Evolutionary conservation across 129 eudicot genomes (phyloP), one percentile per base, ranked within the genome.

Genomic region (Centrapalus pauciflorus): DNA sequence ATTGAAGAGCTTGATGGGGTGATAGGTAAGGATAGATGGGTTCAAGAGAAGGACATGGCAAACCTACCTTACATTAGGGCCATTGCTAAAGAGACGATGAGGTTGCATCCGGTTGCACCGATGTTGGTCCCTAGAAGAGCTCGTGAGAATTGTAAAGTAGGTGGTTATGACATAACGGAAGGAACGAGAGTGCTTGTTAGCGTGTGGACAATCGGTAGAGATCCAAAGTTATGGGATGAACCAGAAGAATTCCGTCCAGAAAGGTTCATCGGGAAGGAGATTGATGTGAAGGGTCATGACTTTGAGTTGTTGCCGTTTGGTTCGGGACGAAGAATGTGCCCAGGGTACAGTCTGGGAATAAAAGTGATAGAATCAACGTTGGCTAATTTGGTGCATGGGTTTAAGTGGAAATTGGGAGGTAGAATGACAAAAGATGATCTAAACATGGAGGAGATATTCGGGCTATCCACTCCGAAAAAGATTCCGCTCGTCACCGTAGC

Each of bases 381-480:
- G 78, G 89, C 85, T n/a, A 80, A 83, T 60, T 51, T 83, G 28
- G 33, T 83, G n/a, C 89, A 84, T 25, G 89, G 85, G 26, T 84
- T 77, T 43, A 27, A 45, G 7, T 84, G 85, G 89, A 84, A 74
- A 26, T 50, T 84, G 54, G 81, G 85, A 0, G 21, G 37, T 13
- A 24, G 63, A 10, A 60, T 77, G 75, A 78, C 55, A 5, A 37
- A 32, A 6, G 63, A 74, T 7, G 83, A 77, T n/a, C 16, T 84
- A 40, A 68, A 84, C 9, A 84, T 84, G 85, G 83, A 80, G 35
- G 89, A 84, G 63, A 77, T 77, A 20, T 84, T 80, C 25, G 83
- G 89, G 30, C 61, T 84, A 25, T 84, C 89, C 9, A 80, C 80
- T 13, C 83, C 89, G n/a, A 84, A 71, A 61, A 74, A 80, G 73